Base-by-base conservation (phyloP, 1,284 basidiomycete genomes). In the Melampsora larici-populina region DNA sequence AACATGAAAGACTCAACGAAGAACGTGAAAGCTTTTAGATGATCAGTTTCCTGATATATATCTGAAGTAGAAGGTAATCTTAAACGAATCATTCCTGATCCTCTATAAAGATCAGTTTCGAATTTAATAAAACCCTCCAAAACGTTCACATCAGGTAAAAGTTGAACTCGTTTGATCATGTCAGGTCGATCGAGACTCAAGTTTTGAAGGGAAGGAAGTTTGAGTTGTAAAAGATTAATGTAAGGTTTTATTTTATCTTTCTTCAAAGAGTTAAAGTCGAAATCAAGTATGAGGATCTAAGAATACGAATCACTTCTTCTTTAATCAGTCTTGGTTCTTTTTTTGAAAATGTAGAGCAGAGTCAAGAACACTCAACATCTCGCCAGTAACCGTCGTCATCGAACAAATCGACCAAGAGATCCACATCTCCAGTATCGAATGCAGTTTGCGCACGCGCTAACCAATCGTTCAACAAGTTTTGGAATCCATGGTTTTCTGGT, bases 301-400 rank as follows among this genome's bases (percentile, higher is more conserved):
- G n/a, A 46, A 17, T 40, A 40, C 13, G 9, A 7, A 40, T 11
- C 8, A 40, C 9, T 40, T 40, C 36, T 40, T 40, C 9, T 40
- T 40, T 11, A n/a, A 9, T 40, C 36, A 40, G 36, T 40, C 13
- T 40, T 11, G 36, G 13, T 11, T 11, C 36, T 40, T 40, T 33
- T 9, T 36, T n/a, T 17, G 6, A 15, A 33, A 18, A n/a, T 60
- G 24, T 24, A 60, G 17, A 58, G 17, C 26, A 33, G 13, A 40
- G 36, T 40, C 26, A 51, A 18, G 5, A 58, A 58, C n/a, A 64
- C 70, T 73, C 48, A 60, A 73, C 70, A 64, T 90, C 89, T 65
- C 88, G 85, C 88, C 88, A 89, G 82, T 85, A 86, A 5, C 86
- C 86, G 72, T 88, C 86, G 1, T 85, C 83, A 29, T 86, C 81